Evolutionary conservation across 352 stramenopile species (phyloP), one percentile per base, ranked within the genome.

Genomic region (Blastocystis sp.): DNA sequence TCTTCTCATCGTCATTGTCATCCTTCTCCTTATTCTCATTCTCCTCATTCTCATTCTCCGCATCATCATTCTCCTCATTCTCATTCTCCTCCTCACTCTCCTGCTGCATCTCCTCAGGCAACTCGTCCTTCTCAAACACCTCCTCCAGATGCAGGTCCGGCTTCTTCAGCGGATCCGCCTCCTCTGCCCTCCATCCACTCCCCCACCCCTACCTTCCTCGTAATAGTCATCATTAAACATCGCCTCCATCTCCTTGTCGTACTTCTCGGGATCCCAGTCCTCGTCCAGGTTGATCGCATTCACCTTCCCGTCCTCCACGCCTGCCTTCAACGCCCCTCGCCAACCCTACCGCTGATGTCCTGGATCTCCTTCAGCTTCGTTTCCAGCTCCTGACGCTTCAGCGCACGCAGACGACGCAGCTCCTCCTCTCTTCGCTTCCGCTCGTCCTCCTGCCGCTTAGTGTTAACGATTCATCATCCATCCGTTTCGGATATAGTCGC

Each of bases 181-280:
- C 87, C 16, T 87, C 85, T 27, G 42, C 64, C 27, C 72, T 4
- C 78, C 72, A 36, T 88, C 59, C 38, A 40, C 67, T n/a, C 75
- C 87, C 18, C 90, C 89, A 14, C 91, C 89, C 0, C 90, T 88
- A 84, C 92, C 89, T 51, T 94, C 91, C 42, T 93, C 90, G 88
- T 99, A 99, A 90, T 98, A 99, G 46, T 97, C 92, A 59, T 99
- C 95, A 64, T 97, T 93, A 88, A 98, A 99, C 32, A 97, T 91
- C 29, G 94, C 88, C 84, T 94, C 91, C 95, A 99, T 99, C 46
- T 94, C 90, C 67, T 92, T 91, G 88, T 98, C 95, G 87, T 97
- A 97, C 75, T 96, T 93, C 34, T 97, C 95, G 0, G 94, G 94
- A 88, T 98, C 94, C 77, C 96, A 98, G 32, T 97, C 95, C 14